Conservation (phyloP, 176 grass and related monocot genomes). For the Oryza brachyantha region DNA sequence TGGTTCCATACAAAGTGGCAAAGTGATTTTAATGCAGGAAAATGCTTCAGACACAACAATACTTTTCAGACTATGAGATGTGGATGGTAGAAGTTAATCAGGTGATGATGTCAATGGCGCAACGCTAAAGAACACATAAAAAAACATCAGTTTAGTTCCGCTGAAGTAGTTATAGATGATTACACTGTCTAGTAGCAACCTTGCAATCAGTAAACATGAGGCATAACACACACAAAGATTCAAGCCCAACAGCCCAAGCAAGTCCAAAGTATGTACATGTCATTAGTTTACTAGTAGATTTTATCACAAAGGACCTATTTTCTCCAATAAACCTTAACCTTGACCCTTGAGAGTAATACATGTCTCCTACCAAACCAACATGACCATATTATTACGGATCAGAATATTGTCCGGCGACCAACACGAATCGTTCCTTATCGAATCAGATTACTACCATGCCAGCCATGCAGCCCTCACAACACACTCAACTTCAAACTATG, state of each 20-base stretch:
- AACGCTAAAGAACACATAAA: not conserved
- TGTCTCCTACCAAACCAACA: slow-evolving; percentile 8
- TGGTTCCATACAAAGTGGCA: not conserved
- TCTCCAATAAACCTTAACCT: not conserved
- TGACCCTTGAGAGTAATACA: not conserved
- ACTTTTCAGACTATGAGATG: not conserved
- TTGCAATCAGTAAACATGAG: not conserved
- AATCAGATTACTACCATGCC: not conserved
- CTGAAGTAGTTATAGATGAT: not conserved
- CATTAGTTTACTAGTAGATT: not conserved
- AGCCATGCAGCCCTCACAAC: not conserved
- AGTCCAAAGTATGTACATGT: not conserved
- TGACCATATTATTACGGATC: not conserved
- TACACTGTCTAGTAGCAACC: not conserved
- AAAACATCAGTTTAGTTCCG: not conserved
- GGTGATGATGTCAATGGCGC: not conserved
- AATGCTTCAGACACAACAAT: not conserved
- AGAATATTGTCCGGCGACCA: not conserved
- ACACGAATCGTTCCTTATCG: not conserved
- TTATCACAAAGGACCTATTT: not conserved
- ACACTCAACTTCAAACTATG: not conserved
- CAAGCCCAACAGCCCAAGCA: not conserved
- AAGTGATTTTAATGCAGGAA: not conserved
- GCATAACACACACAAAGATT: not conserved
- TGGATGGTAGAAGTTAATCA: not conserved